Evolutionary conservation across 768 basidiomycete species (phyloP).

Genomic region (Chalciporus piperatus): DNA sequence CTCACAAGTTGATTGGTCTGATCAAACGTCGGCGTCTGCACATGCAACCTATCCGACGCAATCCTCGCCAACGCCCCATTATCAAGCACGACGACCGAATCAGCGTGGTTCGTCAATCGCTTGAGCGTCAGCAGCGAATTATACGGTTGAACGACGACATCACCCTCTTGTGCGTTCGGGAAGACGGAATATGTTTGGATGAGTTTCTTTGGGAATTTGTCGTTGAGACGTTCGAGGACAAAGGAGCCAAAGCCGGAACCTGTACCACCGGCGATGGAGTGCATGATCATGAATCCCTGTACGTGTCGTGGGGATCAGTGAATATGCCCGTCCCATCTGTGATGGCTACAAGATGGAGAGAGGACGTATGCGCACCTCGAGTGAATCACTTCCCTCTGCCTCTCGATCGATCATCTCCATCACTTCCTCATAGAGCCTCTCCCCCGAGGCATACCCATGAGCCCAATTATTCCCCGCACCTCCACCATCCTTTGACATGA

Average conservation of each 20-base stretch:
- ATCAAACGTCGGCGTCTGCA: slow-evolving; percentile 84
- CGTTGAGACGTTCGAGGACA: slow-evolving; percentile 91
- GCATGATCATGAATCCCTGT: slow-evolving; percentile 98
- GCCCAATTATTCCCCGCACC: slow-evolving; percentile 99
- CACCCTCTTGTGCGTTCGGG: slow-evolving; percentile 88
- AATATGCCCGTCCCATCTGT: not conserved
- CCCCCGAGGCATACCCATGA: slow-evolving; percentile 88
- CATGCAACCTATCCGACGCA: slow-evolving; percentile 86
- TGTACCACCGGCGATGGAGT: slow-evolving; percentile 98
- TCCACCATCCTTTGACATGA: slow-evolving; percentile 94
- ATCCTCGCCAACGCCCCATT: slow-evolving; percentile 93
- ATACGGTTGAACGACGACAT: slow-evolving; percentile 98
- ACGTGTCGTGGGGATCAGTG: not conserved
- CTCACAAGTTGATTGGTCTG: slow-evolving; percentile 89
- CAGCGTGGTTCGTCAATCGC: slow-evolving; percentile 92
- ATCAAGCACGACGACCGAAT: slow-evolving; percentile 95
- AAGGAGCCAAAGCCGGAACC: slow-evolving; percentile 99
- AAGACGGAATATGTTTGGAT: slow-evolving; percentile 99
- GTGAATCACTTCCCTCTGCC: slow-evolving; percentile 94
- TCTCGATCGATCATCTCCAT: slow-evolving; percentile 99
- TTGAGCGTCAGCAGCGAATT: slow-evolving; percentile 93
- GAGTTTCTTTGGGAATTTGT: slow-evolving; percentile 98
- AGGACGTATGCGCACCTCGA: slow-evolving; percentile 62
- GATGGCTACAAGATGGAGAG: not conserved
- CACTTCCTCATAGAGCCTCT: slow-evolving; percentile 90